These are phyloP conservation scores for Botrytis elliptica DNA, from an alignment of 2,329 filamentous ascomycete species.

Conservation along the genomic window DNA sequence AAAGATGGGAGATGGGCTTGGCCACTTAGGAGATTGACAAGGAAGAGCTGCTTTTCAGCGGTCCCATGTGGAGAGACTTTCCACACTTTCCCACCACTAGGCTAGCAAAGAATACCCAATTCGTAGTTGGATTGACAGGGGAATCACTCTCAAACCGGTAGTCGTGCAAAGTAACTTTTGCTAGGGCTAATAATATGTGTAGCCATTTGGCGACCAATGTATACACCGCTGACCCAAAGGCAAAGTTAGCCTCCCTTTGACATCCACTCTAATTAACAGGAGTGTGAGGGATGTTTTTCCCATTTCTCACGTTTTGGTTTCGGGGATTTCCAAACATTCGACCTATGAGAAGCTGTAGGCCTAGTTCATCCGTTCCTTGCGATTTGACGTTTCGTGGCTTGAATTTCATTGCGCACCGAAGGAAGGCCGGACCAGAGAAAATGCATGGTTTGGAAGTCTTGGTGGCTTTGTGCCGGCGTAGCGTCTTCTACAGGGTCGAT, in stretches of 20 bases:
- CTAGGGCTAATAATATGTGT: neutral
- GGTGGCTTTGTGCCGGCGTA: neutral
- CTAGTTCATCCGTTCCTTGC: constrained; percentile 10
- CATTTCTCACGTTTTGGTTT: neutral
- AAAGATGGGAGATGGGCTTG: constrained; percentile 11
- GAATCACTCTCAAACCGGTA: constrained; percentile 13
- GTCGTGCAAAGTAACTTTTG: neutral
- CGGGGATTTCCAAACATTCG: neutral
- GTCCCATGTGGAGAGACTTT: constrained; percentile 17
- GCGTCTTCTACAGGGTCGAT: neutral
- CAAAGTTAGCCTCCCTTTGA: constrained; percentile 7
- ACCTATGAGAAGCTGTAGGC: constrained; percentile 8
- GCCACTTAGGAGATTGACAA: neutral
- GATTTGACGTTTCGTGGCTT: constrained; percentile 14
- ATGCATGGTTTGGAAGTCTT: constrained; percentile 14
- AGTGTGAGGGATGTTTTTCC: neutral
- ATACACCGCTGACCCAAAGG: neutral
- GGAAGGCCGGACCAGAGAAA: constrained; percentile 15
- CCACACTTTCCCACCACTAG: constrained; percentile 7
- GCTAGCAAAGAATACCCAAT: neutral
- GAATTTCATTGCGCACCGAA: constrained; percentile 18
- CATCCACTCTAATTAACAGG: neutral
- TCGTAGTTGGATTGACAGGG: constrained; percentile 16
- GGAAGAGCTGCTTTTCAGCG: constrained; percentile 17
- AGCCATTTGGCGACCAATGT: constrained; percentile 2